Evolutionary conservation across 257 asterid species (phyloP).

Genomic region (Solanum lignicaule): DNA sequence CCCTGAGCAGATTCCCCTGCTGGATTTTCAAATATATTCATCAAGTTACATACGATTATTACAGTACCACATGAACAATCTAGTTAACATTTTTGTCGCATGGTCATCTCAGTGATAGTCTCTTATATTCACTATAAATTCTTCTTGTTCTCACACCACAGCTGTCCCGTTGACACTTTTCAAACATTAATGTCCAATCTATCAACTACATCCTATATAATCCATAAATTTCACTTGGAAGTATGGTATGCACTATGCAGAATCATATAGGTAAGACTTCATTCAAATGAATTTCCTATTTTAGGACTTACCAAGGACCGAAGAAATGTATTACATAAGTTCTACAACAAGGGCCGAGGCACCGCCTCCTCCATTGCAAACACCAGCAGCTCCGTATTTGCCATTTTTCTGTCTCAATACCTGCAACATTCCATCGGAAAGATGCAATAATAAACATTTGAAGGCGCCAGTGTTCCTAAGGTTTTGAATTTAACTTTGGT

Average conservation of each 20-base stretch:
- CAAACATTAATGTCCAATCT: not conserved
- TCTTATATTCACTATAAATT: not conserved
- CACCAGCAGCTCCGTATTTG: conserved; percentile 78
- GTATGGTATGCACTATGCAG: not conserved
- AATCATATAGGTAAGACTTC: not conserved
- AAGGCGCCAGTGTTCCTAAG: not conserved
- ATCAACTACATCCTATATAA: not conserved
- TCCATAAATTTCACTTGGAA: not conserved
- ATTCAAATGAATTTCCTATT: not conserved
- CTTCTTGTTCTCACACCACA: not conserved
- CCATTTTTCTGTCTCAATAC: conserved; percentile 79
- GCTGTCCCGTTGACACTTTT: not conserved
- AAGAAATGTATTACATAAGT: conserved; percentile 36
- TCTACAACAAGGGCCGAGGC: conserved; percentile 91
- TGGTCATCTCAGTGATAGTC: not conserved
- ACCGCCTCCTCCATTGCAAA: conserved; percentile 99
- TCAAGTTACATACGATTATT: not conserved
- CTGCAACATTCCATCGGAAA: conserved; percentile 17
- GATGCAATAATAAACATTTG: not conserved
- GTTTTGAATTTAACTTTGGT: not conserved
- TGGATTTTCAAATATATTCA: not conserved
- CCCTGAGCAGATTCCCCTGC: not conserved
- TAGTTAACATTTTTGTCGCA: not conserved
- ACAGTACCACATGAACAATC: not conserved
- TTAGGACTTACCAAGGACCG: not conserved